These are phyloP conservation scores for Lasiosphaeris hirsuta DNA, from an alignment of 495 filamentous ascomycete genomes.

Conservation along the genomic window DNA sequence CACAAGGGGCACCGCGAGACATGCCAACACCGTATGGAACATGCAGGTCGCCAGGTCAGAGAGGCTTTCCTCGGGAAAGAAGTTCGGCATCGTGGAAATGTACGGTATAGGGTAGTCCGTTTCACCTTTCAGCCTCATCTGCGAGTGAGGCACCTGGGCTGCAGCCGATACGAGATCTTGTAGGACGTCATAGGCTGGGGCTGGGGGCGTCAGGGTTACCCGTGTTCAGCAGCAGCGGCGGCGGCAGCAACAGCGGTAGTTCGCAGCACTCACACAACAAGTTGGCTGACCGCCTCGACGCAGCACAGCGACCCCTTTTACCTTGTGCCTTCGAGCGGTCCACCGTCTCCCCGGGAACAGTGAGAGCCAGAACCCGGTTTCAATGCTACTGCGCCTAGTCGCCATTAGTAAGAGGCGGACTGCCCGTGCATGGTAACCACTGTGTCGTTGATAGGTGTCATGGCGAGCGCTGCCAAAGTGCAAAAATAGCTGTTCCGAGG, in stretches of 20 bases:
- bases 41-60: too few species aligned
- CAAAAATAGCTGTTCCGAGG: too few species aligned
- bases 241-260: not conserved
- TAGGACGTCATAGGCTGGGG: slow-evolving; percentile 17
- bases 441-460: too few species aligned
- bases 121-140: slow-evolving; percentile 21
- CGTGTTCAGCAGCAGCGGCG: not conserved
- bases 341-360: not conserved
- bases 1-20: not conserved
- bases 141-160: slow-evolving; percentile 4
- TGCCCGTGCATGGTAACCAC: too few species aligned
- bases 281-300: not conserved
- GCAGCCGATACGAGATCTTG: slow-evolving; percentile 16
- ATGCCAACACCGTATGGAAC: not conserved
- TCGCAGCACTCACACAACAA: not conserved
- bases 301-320: not conserved
- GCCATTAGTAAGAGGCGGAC: too few species aligned
- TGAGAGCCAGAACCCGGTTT: too few species aligned
- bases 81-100: not conserved
- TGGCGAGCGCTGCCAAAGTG: too few species aligned
- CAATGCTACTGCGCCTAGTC: too few species aligned
- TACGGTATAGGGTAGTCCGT: not conserved
- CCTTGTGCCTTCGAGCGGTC: not conserved
- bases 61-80: not conserved
- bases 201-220: not conserved